Evolutionary conservation across 345 rosid genomes (phyloP), one percentile per base, ranked within the genome.

Genomic region (Garcia nutans): DNA sequence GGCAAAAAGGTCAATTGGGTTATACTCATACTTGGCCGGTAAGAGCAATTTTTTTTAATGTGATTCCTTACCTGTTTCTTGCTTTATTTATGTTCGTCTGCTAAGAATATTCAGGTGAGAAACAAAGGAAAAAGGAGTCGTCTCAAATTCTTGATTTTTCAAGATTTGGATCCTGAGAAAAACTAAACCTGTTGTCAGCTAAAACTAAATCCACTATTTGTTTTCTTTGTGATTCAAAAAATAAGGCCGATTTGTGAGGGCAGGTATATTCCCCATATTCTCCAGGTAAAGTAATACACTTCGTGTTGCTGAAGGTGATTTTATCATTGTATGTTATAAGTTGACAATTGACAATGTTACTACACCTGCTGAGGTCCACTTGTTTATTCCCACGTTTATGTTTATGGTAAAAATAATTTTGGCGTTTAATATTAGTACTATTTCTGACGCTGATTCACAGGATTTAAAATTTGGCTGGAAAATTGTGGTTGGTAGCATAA

Each of bases 21-120:
- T 85, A 85, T 26, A 78, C 74, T 10, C 86, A 73, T 70, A 80
- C 77, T 65, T 82, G 86, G 87, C 87, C 87, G 74, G 87, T 82
- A 80, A 75, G 68, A 52, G n/a, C 37, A 28, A 69, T 41, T 4
- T 13, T 22, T 15, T 19, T 49, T 10, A 26, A 17, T 33, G 19
- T 45, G 11, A 11, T 50, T 56, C 20, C 37, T 20, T 15, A 19
- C 10, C 28, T 6, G 20, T 63, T 64, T 16, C 10, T 28, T 49
- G 50, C 54, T 73, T 26, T 28, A 50, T 33, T 74, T 31, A 50
- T 26, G 59, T 61, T 24, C 20, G 44, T 23, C 26, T 73, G 16
- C 44, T 28, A 9, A 61, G 59, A 73, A 61, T 19, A 73, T 50
- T 4, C 12, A 50, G 28, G 52, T 57, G 20, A 69, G 13, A 42